A percentile compares a stretch with the other conserved stretches of the same genome.
Evolutionary conservation across 352 stramenopile genomes (phyloP).

Genomic region (Phytophthora tentaculata): DNA sequence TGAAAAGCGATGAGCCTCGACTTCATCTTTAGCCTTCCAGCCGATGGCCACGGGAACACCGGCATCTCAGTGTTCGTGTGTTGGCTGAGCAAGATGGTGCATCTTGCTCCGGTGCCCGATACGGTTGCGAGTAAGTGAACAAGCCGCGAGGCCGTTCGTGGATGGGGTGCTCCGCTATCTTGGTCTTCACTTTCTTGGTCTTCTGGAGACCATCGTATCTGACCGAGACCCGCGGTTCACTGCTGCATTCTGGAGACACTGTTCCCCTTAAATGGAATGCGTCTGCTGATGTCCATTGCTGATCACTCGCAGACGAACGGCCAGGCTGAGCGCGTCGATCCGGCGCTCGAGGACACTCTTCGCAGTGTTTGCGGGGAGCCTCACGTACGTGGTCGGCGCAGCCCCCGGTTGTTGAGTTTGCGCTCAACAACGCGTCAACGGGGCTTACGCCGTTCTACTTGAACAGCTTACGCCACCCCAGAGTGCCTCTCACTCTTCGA

Average conservation of each 20-base stretch:
- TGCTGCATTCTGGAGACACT: not conserved
- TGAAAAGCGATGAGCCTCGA: slow-evolving; percentile 33
- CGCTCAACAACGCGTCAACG: not conserved
- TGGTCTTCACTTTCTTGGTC: not conserved
- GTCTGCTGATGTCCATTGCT: not conserved
- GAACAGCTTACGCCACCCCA: not conserved
- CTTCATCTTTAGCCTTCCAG: slow-evolving; percentile 24
- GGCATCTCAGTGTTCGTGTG: slow-evolving; percentile 28
- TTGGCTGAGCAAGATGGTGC: slow-evolving; percentile 9
- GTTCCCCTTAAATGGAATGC: not conserved
- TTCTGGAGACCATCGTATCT: not conserved
- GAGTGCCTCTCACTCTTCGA: too few relatives aligned
- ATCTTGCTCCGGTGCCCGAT: slow-evolving; percentile 7
- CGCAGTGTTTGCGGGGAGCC: too few relatives aligned
- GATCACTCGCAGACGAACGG: not conserved
- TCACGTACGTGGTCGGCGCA: too few relatives aligned
- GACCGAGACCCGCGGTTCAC: not conserved
- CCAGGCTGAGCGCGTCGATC: not conserved
- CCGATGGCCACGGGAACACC: slow-evolving; percentile 13
- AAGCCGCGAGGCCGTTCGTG: not conserved
- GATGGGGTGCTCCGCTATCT: not conserved
- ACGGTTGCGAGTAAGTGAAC: not conserved
- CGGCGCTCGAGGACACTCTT: not conserved
- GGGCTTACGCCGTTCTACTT: not conserved
- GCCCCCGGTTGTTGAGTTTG: too few relatives aligned